Conservation (phyloP, 441 rosid genomes). For the Croton setiger region DNA sequence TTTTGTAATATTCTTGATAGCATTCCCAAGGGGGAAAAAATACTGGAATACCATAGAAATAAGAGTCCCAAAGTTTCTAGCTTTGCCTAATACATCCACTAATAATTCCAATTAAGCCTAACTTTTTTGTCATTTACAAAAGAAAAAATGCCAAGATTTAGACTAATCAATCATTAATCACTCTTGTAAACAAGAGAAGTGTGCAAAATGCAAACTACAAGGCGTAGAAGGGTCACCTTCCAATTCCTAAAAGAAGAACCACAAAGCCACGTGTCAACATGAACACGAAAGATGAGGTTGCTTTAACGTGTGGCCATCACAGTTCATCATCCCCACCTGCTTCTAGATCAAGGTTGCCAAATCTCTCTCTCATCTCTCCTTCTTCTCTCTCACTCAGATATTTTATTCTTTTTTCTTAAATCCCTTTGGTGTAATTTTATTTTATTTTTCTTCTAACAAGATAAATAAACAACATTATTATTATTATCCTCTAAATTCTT, state of each 20-base stretch:
- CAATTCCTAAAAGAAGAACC: slow-evolving; percentile 16
- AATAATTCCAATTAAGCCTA: too few relatives aligned
- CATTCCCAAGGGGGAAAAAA: too few relatives aligned
- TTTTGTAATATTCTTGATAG: too few relatives aligned
- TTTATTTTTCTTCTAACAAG: not conserved
- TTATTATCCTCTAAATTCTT: not conserved
- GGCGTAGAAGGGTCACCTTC: not conserved
- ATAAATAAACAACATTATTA: not conserved
- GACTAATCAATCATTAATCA: not conserved
- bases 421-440: not conserved
- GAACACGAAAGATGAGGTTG: slow-evolving; percentile 55
- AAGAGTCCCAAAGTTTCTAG: too few relatives aligned
- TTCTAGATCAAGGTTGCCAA: not conserved
- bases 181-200: not conserved
- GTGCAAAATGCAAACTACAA: too few relatives aligned
- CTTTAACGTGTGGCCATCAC: slow-evolving; percentile 97
- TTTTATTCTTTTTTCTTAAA: slow-evolving; percentile 22
- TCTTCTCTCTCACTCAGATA: slow-evolving; percentile 7
- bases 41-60: too few relatives aligned
- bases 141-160: too few relatives aligned
- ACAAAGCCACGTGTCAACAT: slow-evolving; percentile 48
- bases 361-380: slow-evolving; percentile 20
- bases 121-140: too few relatives aligned
- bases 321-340: slow-evolving; percentile 33
- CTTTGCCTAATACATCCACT: too few relatives aligned